Percentiles rank a stretch among this genome's conserved stretches.
Evolutionary conservation across 179 eudicot species (phyloP).

Genomic region (Patellifolia procumbens): DNA sequence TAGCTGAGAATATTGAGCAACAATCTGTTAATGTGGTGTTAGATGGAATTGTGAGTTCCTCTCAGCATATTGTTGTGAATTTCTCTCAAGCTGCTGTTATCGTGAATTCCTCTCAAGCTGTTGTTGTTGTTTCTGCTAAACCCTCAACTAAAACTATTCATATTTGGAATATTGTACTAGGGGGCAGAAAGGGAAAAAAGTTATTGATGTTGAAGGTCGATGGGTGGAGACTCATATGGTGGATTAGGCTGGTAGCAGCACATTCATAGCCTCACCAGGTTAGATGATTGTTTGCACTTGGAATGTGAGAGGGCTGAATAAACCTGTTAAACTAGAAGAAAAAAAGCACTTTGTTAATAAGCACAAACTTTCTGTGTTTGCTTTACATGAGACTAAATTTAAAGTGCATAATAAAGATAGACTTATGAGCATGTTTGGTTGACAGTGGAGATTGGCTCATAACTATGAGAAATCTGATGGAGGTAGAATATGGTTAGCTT

Average conservation of each 20-base stretch:
- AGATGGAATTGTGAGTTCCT: too few species aligned
- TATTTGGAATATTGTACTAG: too few species aligned
- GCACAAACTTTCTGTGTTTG: neutral
- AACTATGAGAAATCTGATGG: neutral
- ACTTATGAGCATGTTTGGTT: neutral
- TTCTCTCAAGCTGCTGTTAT: accelerated
- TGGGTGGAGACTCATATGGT: too few species aligned
- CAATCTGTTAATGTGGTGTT: too few species aligned
- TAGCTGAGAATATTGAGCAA: too few species aligned
- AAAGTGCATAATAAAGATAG: neutral
- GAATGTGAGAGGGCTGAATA: neutral
- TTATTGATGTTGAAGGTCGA: too few species aligned
- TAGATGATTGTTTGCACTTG: neutral
- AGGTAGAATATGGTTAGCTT: neutral
- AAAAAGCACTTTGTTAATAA: neutral
- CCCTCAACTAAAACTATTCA: too few species aligned
- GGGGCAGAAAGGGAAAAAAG: too few species aligned
- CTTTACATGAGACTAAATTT: neutral
- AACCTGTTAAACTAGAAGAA: neutral
- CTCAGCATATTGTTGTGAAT: too few species aligned
- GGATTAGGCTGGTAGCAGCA: neutral
- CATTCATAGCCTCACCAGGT: too few species aligned
- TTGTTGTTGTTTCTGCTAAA: too few species aligned
- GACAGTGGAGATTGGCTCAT: neutral
- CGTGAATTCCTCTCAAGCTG: too few species aligned